Evolutionary conservation across 2,329 filamentous ascomycete genomes (phyloP), one percentile per base, ranked within the genome.

Genomic region (Whalleya microplaca): DNA sequence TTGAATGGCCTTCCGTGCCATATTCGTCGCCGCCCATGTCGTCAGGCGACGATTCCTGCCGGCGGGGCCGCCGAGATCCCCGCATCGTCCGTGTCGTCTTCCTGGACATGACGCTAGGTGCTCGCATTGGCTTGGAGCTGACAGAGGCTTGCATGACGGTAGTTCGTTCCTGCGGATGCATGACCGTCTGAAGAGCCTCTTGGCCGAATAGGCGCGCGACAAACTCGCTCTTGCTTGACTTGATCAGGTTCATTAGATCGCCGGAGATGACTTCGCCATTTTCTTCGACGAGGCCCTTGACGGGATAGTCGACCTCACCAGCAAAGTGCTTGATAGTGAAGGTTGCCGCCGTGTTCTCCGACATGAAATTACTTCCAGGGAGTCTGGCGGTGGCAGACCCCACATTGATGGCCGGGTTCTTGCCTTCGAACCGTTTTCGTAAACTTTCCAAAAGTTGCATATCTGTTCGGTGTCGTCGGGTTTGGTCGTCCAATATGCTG

Each of bases 301-400:
- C 84, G 2, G 91, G 88, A 70, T 99, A 99, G 59, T 99, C 95
- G 4, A 99, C 91, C 71, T 98, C 95, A 48, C 95, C 95, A 41
- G 94, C 94, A 73, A 96, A 99, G 74, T 99, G 95, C 73, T 90
- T 92, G 54, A 99, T 87, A 0, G 92, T 93, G 76, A 99, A 99
- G 9, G 84, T 84, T 4, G 92, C 89, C 0, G 90, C 82, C 0
- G 85, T 82, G 73, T 96, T 96, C 59, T 91, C 88, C 0, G 93
- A 94, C 48, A 88, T 79, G 73, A 96, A 96, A 72, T 96, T 96
- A 77, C 90, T 95, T 49, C 93, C 92, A 5, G 91, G 91, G 21
- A 96, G 80, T 61, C 88, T 87, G 23, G 90, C 84, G 0, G 87
- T 93, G 1, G 91, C 80, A 45, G 87, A 86, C 51, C 88, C 85